Percentiles rank a stretch among this genome's conserved stretches.
phyloP scores from a whole-genome alignment of 2,329 filamentous ascomycete genomes.

The Xenoacremonium recifei region DNA sequence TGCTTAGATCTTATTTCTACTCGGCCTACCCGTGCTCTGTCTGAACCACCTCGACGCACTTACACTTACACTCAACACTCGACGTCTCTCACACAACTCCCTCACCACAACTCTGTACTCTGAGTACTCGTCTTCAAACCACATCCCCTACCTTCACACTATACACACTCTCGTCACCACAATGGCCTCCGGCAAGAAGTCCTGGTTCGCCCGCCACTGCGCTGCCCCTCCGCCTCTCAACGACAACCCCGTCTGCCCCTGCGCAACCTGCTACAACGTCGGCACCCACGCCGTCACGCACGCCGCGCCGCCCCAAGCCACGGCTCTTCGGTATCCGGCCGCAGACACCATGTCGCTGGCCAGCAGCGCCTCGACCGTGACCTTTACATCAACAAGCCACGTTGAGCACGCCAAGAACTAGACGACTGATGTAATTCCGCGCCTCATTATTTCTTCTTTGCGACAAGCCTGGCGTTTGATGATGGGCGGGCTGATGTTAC shows the following conservation, averaged over 20 bases:
- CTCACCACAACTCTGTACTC: no score
- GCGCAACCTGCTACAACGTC: conserved; percentile 33
- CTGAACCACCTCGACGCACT: no score
- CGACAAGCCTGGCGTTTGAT: no score
- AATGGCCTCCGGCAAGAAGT: conserved; percentile 32
- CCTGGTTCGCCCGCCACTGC: conserved; percentile 42
- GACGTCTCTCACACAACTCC: not conserved
- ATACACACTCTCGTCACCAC: conserved; percentile 8
- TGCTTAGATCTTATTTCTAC: no score
- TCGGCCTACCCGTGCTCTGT: no score
- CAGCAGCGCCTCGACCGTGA: conserved; percentile 21
- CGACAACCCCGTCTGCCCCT: conserved; percentile 34
- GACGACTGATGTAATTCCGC: no score
- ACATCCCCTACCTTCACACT: not conserved
- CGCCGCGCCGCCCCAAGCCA: conserved; percentile 1
- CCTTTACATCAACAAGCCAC: conserved; percentile 18
- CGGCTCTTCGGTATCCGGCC: conserved; percentile 9
- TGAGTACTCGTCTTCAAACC: not conserved
- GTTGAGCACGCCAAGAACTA: conserved; percentile 22
- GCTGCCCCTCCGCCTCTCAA: conserved; percentile 37
- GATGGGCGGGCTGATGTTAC: no score
- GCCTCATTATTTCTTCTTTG: no score
- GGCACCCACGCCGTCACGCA: conserved; percentile 8
- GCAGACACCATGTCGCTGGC: conserved; percentile 23
- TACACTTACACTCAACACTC: not conserved